Base-by-base conservation (phyloP, 2,329 filamentous ascomycete genomes). In the Colletotrichum cordylinicola region DNA sequence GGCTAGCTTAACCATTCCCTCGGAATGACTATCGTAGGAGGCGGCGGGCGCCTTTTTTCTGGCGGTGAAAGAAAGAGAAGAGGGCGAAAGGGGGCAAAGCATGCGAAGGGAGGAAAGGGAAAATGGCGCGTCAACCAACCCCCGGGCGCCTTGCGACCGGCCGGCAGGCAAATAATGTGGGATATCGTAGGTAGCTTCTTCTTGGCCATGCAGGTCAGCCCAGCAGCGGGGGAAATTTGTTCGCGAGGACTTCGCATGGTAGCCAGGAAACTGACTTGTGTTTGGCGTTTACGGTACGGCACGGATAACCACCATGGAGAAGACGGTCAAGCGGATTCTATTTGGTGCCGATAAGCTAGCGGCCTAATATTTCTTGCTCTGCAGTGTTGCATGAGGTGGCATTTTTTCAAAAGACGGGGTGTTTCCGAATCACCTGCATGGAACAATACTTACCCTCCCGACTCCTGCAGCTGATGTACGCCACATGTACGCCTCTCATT, bases 1-100 rank as follows among this genome's bases (percentile, higher is more conserved):
- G 43, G 31, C 37, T 76, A 76, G 74, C 64, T 73, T 69, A 76
- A 76, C 74, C 74, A 74, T 69, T 52, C 74, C 48, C 58, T 74
- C 74, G 74, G 74, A 69, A 43, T 73, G 29, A 29, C 29, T 12
- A 61, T 29, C 29, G 13, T 16, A 18, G 37, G 27, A 18, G 61
- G 27, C 9, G 43, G 43, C 43, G 43, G 43, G 43, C 43, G 43
- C 43, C 43, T 48, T 18, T 27, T 15, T 52, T 72, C 39, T 75
- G 64, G 73, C 69, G 73, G 69, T 75, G 69, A 67, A 72, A 61
- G 72, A 62, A 56, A 18, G 13, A 15, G 24, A 56, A 24, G 16
- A 27, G 37, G 16, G 18, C n/a, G 15, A 75, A 70, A 18, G 21
- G 39, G 39, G 31, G 37, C 31, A 16, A 24, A 8, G 29, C 37